These are phyloP conservation scores for Hawksworthiomyces lignivorus DNA, from an alignment of 2,329 filamentous ascomycete genomes.

Conservation along the genomic window DNA sequence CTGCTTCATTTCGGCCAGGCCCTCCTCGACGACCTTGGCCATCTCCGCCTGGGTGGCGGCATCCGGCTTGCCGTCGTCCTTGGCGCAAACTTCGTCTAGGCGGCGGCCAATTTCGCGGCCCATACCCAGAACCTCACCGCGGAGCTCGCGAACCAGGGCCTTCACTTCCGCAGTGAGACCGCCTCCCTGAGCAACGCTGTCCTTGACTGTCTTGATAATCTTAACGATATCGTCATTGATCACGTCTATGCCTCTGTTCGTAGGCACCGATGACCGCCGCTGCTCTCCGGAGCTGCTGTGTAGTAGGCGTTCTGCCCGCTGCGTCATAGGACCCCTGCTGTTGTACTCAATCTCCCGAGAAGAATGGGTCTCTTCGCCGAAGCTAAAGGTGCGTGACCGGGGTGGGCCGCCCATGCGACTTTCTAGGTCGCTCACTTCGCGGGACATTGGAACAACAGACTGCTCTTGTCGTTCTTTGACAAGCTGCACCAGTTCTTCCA, in stretches of 20 bases:
- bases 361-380: slow-evolving; percentile 29
- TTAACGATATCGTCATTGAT: slow-evolving; percentile 73
- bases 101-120: slow-evolving; percentile 82
- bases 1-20: slow-evolving; percentile 71
- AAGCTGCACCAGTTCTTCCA: slow-evolving; percentile 61
- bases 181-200: slow-evolving; percentile 80
- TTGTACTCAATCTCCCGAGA: slow-evolving; percentile 27
- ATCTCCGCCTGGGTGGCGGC: slow-evolving; percentile 61
- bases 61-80: slow-evolving; percentile 38
- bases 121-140: slow-evolving; percentile 91
- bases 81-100: slow-evolving; percentile 59
- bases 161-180: slow-evolving; percentile 90
- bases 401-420: slow-evolving; percentile 18
- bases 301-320: slow-evolving; percentile 37
- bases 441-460: slow-evolving; percentile 28
- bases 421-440: no score
- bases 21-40: slow-evolving; percentile 68
- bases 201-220: slow-evolving; percentile 79
- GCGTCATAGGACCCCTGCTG: slow-evolving; percentile 27
- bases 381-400: slow-evolving; percentile 31
- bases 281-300: slow-evolving; percentile 32
- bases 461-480: slow-evolving; percentile 46
- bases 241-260: slow-evolving; percentile 43
- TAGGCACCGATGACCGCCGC: slow-evolving; percentile 37
- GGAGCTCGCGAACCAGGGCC: slow-evolving; percentile 77